Base-by-base conservation (phyloP, 2,329 filamentous ascomycete genomes). In the Xylariaceae sp. region DNA sequence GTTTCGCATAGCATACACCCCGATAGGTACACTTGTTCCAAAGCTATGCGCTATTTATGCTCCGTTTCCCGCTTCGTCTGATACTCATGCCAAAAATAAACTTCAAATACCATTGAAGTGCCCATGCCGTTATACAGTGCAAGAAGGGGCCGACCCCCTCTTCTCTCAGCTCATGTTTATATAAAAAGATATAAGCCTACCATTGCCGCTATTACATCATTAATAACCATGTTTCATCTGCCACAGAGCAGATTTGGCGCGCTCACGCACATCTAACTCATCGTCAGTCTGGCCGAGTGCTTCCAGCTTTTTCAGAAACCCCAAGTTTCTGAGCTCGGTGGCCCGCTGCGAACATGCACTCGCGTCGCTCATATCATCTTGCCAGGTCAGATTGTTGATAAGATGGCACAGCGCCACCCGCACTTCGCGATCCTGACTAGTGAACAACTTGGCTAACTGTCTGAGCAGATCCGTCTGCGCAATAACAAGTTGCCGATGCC, bases 381-480 rank as follows among this genome's bases (percentile, higher is more conserved):
- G 81, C 79, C 88, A 95, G 0, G 90, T 89, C 36, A 99, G 80
- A 68, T 97, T 97, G 68, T 87, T 89, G 37, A 95, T 81, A 36
- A 96, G 79, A 81, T 92, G 93, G 60, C 91, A 91, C 62, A 94
- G 84, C 39, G 87, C 87, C 16, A 86, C 81, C 5, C 93, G 86
- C 6, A 99, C 87, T 35, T 88, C 84, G 39, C 83, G 81, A 67
- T 89, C 84, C 36, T 84, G 81, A 71, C 91, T 90, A 39, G 77
- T 82, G 64, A 94, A 89, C 50, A 96, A 86, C 13, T 83, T 83
- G 7, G 87, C 81, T 40, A 96, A 77, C 41, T 88, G 81, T 64
- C 82, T 85, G 55, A 97, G 79, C 4, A 97, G 77, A 10, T 88
- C 82, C 2, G 84, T 87, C 70, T 97, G 92, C 3, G 85, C 80